Conservation (phyloP, 2,329 filamentous ascomycete genomes). For the Cryphonectria radicalis region DNA sequence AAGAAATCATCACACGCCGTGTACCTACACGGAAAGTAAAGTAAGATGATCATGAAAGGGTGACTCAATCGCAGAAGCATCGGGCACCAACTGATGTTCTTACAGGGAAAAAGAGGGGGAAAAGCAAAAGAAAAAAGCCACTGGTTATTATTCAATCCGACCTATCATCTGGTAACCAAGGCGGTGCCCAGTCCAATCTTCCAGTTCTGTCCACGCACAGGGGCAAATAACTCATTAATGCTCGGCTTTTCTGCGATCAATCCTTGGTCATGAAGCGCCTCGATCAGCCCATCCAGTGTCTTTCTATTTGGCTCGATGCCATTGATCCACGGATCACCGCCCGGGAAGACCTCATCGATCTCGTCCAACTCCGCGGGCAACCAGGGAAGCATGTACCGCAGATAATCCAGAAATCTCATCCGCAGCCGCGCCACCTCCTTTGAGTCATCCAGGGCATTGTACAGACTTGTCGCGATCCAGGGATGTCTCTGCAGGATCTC, state of each 20-base stretch:
- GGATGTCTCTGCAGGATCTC: conserved; percentile 36
- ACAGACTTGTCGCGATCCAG: conserved; percentile 38
- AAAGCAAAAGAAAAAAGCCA: no score
- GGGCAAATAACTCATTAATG: conserved; percentile 34
- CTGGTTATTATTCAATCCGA: not conserved
- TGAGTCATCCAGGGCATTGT: conserved; percentile 39
- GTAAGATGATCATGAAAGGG: no score
- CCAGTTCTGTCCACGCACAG: conserved; percentile 20
- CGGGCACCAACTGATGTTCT: no score
- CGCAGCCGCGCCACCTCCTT: conserved; percentile 39
- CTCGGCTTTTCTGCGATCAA: conserved; percentile 37
- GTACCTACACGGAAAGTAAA: no score
- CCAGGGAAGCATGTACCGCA: conserved; percentile 44
- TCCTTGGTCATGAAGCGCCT: conserved; percentile 38
- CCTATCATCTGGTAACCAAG: conserved; percentile 5
- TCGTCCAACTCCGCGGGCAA: conserved; percentile 39
- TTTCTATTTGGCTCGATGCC: conserved; percentile 40
- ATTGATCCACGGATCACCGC: conserved; percentile 41
- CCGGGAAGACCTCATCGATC: conserved; percentile 40
- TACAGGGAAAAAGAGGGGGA: no score
- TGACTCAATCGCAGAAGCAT: no score
- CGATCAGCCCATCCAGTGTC: conserved; percentile 38
- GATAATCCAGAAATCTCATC: conserved; percentile 36
- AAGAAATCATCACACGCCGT: no score
- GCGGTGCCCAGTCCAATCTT: conserved; percentile 11